Evolutionary conservation across 2,329 filamentous ascomycete genomes (phyloP), one percentile per base, ranked within the genome.

Genomic region (Aureobasidium uvarum): DNA sequence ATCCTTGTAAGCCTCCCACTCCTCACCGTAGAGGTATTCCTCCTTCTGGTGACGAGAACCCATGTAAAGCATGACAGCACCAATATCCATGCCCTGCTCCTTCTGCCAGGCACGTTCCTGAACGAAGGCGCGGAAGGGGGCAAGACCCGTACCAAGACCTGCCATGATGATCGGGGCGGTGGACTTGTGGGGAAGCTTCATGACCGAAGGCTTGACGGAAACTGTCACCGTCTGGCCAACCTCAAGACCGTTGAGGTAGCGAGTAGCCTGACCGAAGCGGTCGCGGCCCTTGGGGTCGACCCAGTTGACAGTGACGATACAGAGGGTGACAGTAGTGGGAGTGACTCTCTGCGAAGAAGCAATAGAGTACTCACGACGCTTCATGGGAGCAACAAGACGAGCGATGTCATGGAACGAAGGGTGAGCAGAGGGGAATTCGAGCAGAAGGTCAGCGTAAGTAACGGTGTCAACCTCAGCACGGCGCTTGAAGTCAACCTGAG

Each of bases 71-170:
- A 99, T 86, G 68, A 98, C 95, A 50, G 92, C 83, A 63, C 95
- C 95, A 71, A 99, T 96, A 66, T 95, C 88, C 81, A 96, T 93
- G 78, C 95, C 95, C 77, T 96, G 91, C n/a, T 92, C 89, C 82
- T 96, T 96, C 77, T 99, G 94, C 86, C 96, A 92, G 58, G 95
- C 95, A 66, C 95, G 94, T 81, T 99, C 95, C 81, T 99, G 95
- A 54, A 98, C 90, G 75, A 99, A 99, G 67, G 95, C 95, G 70
- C 95, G 92, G 91, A 99, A 99, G n/a, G 95, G 95, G 1, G 95
- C 95, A 25, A 99, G 88, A 75, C 95, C 95, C 0, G 95, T 99
- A 69, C 95, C 95, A n/a, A 98, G 89, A 77, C 95, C 95, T 11
- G 95, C 95, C 94, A 99, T 97, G 83, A 99, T 97, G 75, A 99